Evolutionary conservation across 192 early-diverging fungal genomes (phyloP), one percentile per base, ranked within the genome.

Genomic region (Coemansia nantahalensis): DNA sequence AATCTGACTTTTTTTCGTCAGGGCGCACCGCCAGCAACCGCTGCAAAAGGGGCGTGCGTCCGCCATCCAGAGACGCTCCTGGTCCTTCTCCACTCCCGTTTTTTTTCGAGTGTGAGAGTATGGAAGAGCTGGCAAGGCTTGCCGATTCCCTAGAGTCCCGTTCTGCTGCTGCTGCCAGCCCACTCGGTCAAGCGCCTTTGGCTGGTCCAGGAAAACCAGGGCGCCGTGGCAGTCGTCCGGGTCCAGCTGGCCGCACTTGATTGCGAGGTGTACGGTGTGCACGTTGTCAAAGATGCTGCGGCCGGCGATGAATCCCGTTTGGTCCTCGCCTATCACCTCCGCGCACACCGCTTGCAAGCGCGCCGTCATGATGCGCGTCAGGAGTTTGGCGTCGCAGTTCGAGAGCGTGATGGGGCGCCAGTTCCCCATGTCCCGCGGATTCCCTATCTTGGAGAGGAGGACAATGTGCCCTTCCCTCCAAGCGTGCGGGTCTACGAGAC

Each of bases 361-460:
- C 1, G 43, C 53, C 12, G 40, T 39, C 33, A 55, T 21, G 14
- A 55, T 31, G 0, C 42, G 33, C 2, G 52, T 54, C 24, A 54
- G 10, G 0, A 54, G 16, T 11, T 54, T 54, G 1, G 45, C 36
- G 15, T 54, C 52, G 17, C 42, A 45, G n/a, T 54, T 38, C 9
- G 41, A 45, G 0, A 54, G 23, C 3, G 33, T 45, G 17, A 53
- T 32, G 5, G 51, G 51, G 1, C 23, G 34, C 52, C 41, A 45
- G 42, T 54, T 54, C 16, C 42, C 19, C 1, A 53, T 39, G 30
- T 44, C 39, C 2, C 51, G 19, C 5, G 45, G 42, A 21, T 54
- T 34, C 7, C 52, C 42, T n/a, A 37, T 54, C 42, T 54, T 54
- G 6, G 52, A 33, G 6, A 54, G 33, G 3, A 54, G 22, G 3